Evolutionary conservation across 73 alveolate species (phyloP).

Genomic region (Tetrahymena malaccensis): DNA sequence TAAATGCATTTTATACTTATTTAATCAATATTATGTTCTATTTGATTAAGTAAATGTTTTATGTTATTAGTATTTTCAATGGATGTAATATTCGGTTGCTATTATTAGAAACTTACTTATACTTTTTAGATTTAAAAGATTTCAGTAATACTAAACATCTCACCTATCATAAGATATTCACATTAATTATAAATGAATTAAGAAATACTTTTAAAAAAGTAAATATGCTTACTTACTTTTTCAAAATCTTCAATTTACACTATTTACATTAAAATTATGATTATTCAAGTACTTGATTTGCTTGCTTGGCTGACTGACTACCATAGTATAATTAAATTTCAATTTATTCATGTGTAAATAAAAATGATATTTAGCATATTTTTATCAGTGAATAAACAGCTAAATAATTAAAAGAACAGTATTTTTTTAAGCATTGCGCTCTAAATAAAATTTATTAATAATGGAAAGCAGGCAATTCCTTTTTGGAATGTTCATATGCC

Average conservation of each 20-base stretch:
- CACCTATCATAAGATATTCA: too few species aligned
- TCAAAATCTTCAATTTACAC: neutral
- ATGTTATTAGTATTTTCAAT: too few species aligned
- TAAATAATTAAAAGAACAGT: too few species aligned
- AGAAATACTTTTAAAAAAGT: neutral
- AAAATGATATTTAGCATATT: neutral
- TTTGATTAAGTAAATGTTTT: too few species aligned
- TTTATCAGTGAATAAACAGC: neutral
- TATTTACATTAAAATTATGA: neutral
- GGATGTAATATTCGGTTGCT: too few species aligned
- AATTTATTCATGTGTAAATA: neutral
- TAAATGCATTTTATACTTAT: too few species aligned
- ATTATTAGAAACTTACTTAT: neutral
- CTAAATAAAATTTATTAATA: too few species aligned
- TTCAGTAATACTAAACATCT: neutral
- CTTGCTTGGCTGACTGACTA: too few species aligned
- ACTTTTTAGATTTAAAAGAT: too few species aligned
- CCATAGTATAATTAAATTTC: neutral
- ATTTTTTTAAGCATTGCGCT: too few species aligned
- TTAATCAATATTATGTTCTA: too few species aligned
- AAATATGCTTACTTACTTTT: neutral
- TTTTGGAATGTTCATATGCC: neutral
- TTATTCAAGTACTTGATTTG: neutral
- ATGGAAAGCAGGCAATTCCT: too few species aligned
- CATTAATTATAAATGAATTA: neutral